Evolutionary conservation across 179 eudicot genomes (phyloP), one percentile per base, ranked within the genome.

Genomic region (Heliamphora pulchella): DNA sequence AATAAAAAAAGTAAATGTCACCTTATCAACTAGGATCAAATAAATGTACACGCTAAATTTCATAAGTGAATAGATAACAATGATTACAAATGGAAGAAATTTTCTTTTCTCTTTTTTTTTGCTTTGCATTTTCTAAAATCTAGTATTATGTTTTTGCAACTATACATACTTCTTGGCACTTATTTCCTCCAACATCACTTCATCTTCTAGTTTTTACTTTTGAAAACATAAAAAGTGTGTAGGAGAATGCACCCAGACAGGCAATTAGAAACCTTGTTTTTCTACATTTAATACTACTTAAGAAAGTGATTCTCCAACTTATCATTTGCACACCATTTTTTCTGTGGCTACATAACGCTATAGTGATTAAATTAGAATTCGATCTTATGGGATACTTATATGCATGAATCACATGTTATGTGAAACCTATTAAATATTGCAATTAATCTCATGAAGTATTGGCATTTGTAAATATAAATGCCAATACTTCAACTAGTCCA

Each of bases 231-330:
- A 61, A 48, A 76, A n/a, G 9, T 39, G 47, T 20, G 18, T 20
- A 9, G 53, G 9, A 61, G 64, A 20, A 31, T 64, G 39, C 59
- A 48, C 15, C 43, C 18, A 46, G 44, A 20, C 41, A 46, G 8
- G 18, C 18, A 4, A 8, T n/a, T 61, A 2, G 11, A 43, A 61
- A 54, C 47, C 22, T 54, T 55, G 48, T 55, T 14, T 54, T 55
- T 15, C 62, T 22, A n/a, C 22, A 55, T 17, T 55, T 48, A 22
- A 22, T 71, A 1, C 17, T 8, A 4, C 43, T 51, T 41, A 8
- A 53, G 20, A 77, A 77, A 77, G 71, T 50, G 57, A 46, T 43
- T 46, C 41, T 76, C n/a, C n/a, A n/a, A n/a, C n/a, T n/a, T n/a
- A n/a, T n/a, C n/a, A n/a, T n/a, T n/a, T n/a, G n/a, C n/a, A n/a